Conservation (phyloP, 768 basidiomycete genomes). For the Lactifluus pinguis region DNA sequence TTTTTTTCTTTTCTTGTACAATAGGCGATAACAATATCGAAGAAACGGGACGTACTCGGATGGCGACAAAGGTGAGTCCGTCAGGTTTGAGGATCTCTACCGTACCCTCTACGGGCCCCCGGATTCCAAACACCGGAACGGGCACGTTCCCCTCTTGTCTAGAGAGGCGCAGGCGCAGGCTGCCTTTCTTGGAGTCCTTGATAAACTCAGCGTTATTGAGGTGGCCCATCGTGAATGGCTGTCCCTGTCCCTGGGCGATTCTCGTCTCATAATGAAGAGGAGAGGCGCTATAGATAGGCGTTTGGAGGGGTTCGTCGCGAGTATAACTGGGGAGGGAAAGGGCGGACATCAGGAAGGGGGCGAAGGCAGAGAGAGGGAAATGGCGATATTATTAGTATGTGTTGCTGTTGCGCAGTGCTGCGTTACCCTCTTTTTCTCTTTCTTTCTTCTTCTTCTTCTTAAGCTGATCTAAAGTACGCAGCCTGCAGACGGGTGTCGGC, state of each 20-base stretch:
- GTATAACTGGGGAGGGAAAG: conserved; percentile 14
- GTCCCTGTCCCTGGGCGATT: neutral
- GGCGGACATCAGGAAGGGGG: conserved; percentile 6
- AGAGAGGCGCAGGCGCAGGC: conserved; percentile 12
- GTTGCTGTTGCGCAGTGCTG: neutral
- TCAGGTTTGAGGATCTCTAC: conserved; percentile 16
- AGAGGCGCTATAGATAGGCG: conserved; percentile 12
- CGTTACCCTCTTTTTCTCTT: neutral
- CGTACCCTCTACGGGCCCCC: conserved; percentile 12
- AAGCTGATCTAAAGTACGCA: neutral
- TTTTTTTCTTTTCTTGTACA: too few relatives aligned
- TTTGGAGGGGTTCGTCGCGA: neutral
- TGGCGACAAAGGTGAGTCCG: conserved; percentile 11
- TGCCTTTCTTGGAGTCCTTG: conserved; percentile 16
- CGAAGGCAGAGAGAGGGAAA: neutral
- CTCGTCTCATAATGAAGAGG: conserved; percentile 4
- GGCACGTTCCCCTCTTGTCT: conserved; percentile 1
- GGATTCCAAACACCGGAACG: conserved; percentile 10
- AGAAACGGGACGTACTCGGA: too few relatives aligned
- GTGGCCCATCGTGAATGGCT: neutral
- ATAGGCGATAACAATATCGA: too few relatives aligned
- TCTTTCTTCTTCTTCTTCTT: too few relatives aligned
- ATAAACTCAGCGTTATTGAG: conserved; percentile 4
- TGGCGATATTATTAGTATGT: neutral
- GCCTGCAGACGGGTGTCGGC: neutral